phyloP scores from a whole-genome alignment of 2,329 filamentous ascomycete genomes.

The Pyrenophora seminiperda region DNA sequence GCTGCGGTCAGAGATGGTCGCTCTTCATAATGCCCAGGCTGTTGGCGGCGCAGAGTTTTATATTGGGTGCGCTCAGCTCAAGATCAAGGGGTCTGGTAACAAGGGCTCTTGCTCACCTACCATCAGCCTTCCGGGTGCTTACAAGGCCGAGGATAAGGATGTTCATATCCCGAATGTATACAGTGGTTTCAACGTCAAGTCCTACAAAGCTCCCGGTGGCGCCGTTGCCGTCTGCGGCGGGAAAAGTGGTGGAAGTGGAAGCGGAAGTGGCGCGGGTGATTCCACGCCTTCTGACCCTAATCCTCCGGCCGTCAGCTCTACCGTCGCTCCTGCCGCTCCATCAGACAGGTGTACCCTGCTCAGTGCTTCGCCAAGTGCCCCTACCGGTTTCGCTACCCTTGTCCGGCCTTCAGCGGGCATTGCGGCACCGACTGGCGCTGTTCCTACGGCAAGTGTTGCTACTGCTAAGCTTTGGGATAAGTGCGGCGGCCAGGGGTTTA shows the following conservation, averaged over 20 bases:
- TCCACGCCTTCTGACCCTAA: slow-evolving; percentile 15
- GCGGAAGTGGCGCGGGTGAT: slow-evolving; percentile 22
- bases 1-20: slow-evolving; percentile 55
- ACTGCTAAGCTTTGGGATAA: slow-evolving; percentile 15
- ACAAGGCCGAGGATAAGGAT: slow-evolving; percentile 37
- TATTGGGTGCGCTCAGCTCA: slow-evolving; percentile 48
- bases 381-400: slow-evolving; percentile 17
- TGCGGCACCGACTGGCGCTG: slow-evolving; percentile 34
- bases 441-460: slow-evolving; percentile 5
- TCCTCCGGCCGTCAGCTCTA: slow-evolving; percentile 17
- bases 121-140: slow-evolving; percentile 51
- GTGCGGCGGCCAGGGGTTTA: slow-evolving; percentile 48
- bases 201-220: slow-evolving; percentile 40
- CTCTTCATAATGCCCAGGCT: slow-evolving; percentile 49
- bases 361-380: slow-evolving; percentile 6
- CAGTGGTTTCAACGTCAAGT: slow-evolving; percentile 39
- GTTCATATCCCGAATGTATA: slow-evolving; percentile 48
- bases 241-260: slow-evolving; percentile 22
- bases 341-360: slow-evolving; percentile 9
- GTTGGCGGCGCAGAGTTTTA: slow-evolving; percentile 53
- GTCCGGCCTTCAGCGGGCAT: slow-evolving; percentile 10
- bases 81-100: slow-evolving; percentile 48
- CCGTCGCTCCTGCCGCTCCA: slow-evolving; percentile 8
- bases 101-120: slow-evolving; percentile 46
- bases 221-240: slow-evolving; percentile 34